Evolutionary conservation across 306 rosid genomes (phyloP), one percentile per base, ranked within the genome.

Genomic region (Alnus glutinosa): DNA sequence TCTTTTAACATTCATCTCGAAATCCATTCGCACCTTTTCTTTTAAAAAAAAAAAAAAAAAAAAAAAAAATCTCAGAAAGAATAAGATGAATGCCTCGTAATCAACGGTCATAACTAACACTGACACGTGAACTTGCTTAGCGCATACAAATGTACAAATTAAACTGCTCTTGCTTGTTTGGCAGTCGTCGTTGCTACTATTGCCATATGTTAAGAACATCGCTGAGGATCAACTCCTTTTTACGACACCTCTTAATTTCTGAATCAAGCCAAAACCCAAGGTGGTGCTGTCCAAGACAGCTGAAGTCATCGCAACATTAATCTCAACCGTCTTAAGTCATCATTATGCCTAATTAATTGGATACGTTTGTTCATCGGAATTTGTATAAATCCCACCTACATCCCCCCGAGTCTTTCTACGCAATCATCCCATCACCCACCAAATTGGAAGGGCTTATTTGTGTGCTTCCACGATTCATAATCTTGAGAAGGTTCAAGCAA

Each of bases 401-500:
- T 7, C 1, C 4, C 4, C 5, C 13, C 70, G 13, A 32, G 16
- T 7, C 19, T 11, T 32, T 34, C 12, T 58, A 58, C 30, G 42
- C 68, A 62, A 32, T 4, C 13, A 11, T 62, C 4, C 48, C n/a
- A 1, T 3, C 5, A 73, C 77, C 87, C 74, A 73, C 62, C 79
- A n/a, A 9, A 9, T 77, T 80, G 77, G 84, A 76, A 67, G 81
- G 77, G 79, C 74, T 50, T 80, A 49, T 73, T 77, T 84, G 87
- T 80, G 69, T 19, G 3, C 32, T 57, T 19, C 2, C 63, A 34
- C 37, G 1, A 34, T 34, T 34, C 37, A 34, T 1, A 34, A 34
- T 34, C 37, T 34, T 34, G 37, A 34, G 37, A 34, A 34, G 37
- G 2, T 34, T 34, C 37, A 34, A 34, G 37, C 37, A 1, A 34